phyloP scores from a whole-genome alignment of 139 green algal genomes.

The Chlorella sp. region DNA sequence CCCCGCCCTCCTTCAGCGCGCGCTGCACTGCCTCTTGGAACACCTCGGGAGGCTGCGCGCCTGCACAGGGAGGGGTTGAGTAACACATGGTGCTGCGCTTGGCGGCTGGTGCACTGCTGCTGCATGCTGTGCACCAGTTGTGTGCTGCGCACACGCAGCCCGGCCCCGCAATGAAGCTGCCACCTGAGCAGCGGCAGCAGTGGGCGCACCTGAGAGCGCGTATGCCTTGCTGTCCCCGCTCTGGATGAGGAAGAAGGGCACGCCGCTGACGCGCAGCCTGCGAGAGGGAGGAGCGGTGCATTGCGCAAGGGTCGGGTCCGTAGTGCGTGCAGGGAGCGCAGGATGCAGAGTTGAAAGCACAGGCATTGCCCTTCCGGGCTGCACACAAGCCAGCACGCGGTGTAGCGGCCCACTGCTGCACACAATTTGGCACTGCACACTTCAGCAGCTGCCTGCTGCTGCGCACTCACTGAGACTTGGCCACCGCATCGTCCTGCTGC shows the following conservation, averaged over 20 bases:
- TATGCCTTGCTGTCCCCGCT: constrained; percentile 8
- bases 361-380: too few species aligned
- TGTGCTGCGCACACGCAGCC: too few species aligned
- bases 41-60: constrained; percentile 15
- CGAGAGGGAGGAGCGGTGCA: neutral
- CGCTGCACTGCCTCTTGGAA: constrained; percentile 23
- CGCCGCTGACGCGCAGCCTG: constrained; percentile 31
- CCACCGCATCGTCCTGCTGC: neutral
- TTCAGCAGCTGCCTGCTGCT: neutral
- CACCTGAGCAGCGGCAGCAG: neutral
- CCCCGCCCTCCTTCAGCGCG: constrained; percentile 9
- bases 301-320: too few species aligned
- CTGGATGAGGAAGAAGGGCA: constrained; percentile 29
- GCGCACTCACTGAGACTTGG: constrained; percentile 16
- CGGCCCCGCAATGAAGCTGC: too few species aligned
- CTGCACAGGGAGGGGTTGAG: neutral
- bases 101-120: too few species aligned
- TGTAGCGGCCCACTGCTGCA: too few species aligned
- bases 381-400: too few species aligned
- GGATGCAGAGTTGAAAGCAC: too few species aligned
- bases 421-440: too few species aligned
- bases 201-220: neutral
- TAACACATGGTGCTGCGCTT: too few species aligned
- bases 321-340: neutral
- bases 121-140: too few species aligned